phyloP scores from a whole-genome alignment of 2,329 filamentous ascomycete species.

The Alternaria conjuncta region DNA sequence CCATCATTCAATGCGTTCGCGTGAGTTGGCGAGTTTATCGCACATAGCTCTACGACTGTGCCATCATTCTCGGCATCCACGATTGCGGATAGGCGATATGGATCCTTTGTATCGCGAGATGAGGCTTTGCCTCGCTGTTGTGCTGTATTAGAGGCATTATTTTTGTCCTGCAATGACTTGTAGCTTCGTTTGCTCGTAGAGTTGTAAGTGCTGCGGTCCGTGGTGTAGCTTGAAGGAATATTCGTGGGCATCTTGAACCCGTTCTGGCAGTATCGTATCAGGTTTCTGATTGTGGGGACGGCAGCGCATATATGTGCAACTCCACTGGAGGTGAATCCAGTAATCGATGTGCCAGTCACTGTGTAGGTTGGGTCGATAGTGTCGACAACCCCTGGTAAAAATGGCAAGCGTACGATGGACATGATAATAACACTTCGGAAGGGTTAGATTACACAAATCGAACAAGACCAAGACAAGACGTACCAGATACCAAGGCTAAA shows the following conservation, averaged over 20 bases:
- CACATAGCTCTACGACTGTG: not conserved
- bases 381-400: conserved; percentile 3
- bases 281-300: not conserved
- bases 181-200: conserved; percentile 3
- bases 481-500: conserved; percentile 2
- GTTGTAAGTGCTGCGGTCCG: not conserved
- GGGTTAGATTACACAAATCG: not conserved
- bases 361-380: conserved; percentile 6
- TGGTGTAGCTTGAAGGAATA: not conserved
- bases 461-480: not conserved
- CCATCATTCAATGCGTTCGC: not conserved
- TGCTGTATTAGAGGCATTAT: not conserved
- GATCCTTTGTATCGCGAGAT: not conserved
- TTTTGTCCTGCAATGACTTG: conserved; percentile 3
- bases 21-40: not conserved
- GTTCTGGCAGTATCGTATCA: not conserved
- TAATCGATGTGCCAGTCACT: conserved; percentile 1
- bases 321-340: not conserved
- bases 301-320: conserved; percentile 5
- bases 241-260: conserved; percentile 1
- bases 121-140: not conserved
- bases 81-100: not conserved
- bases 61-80: not conserved
- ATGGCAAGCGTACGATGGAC: not conserved
- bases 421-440: not conserved